Percentiles rank a stretch among this genome's conserved stretches.
Evolutionary conservation across 352 stramenopile species (phyloP).

Genomic region (Paralagenidium karlingii): DNA sequence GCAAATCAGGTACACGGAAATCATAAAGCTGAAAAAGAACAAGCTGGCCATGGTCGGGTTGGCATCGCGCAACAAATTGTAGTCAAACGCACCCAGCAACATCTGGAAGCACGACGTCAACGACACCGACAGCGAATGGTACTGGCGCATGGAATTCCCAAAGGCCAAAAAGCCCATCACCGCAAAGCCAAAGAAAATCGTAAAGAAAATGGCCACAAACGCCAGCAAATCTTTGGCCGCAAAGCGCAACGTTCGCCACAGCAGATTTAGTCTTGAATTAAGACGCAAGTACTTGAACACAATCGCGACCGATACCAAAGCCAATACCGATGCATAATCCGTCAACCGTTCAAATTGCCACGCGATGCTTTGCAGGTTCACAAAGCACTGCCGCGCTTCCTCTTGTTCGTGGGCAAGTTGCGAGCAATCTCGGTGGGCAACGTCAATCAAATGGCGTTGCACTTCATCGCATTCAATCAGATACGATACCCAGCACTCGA

Average conservation of each 20-base stretch:
- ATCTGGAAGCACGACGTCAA: constrained; percentile 76
- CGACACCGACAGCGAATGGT: constrained; percentile 55
- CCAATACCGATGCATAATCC: constrained; percentile 41
- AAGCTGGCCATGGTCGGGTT: constrained; percentile 62
- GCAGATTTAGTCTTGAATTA: constrained; percentile 58
- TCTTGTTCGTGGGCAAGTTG: constrained; percentile 26
- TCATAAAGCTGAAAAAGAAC: constrained; percentile 80
- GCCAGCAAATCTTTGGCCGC: constrained; percentile 57
- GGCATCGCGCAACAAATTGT: constrained; percentile 45
- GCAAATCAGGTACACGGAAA: constrained; percentile 68
- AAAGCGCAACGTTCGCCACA: constrained; percentile 70
- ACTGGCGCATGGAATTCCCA: constrained; percentile 42
- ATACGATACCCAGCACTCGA: constrained; percentile 45
- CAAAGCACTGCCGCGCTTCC: constrained; percentile 28
- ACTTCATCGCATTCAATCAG: constrained; percentile 33
- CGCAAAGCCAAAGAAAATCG: constrained; percentile 62
- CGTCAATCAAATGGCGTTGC: constrained; percentile 36
- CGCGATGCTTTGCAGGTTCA: constrained; percentile 40
- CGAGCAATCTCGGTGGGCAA: constrained; percentile 26
- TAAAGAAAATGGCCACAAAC: constrained; percentile 73
- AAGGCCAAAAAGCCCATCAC: constrained; percentile 74
- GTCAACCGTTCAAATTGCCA: constrained; percentile 31
- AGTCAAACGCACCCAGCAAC: constrained; percentile 68
- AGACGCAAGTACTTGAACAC: constrained; percentile 76
- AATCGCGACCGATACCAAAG: constrained; percentile 57